These are phyloP conservation scores for Moesziomyces sp. DNA, from an alignment of 1,284 basidiomycete genomes.

Conservation along the genomic window DNA sequence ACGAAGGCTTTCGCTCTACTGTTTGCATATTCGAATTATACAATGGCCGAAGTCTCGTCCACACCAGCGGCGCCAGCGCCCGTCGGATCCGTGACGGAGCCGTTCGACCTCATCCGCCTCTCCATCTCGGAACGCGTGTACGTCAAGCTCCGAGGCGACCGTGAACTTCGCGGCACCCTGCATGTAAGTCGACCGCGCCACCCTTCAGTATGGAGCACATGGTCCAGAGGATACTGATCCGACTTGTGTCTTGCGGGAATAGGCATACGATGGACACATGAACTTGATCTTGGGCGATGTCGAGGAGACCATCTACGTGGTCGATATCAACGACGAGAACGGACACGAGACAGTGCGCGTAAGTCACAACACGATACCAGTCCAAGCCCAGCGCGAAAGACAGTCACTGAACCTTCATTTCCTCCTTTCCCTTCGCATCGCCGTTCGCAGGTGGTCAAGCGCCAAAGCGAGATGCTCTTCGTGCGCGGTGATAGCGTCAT, in stretches of 20 bases:
- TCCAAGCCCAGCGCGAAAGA: no score
- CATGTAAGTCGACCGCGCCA: constrained; percentile 71
- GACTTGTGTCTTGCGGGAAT: constrained; percentile 1
- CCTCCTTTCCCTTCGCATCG: no score
- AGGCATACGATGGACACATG: constrained; percentile 98
- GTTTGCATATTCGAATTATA: background rate
- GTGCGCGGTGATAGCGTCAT: constrained; percentile 79
- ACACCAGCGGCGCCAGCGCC: constrained; percentile 21
- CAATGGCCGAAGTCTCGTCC: constrained; percentile 37
- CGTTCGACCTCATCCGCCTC: constrained; percentile 96
- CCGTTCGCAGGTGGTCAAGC: constrained; percentile 80
- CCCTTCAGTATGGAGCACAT: no score
- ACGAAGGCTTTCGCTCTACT: no score
- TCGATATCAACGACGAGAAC: constrained; percentile 69
- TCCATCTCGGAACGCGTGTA: constrained; percentile 95
- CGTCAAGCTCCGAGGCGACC: constrained; percentile 94
- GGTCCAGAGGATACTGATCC: background rate
- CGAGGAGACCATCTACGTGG: constrained; percentile 76
- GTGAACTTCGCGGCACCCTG: constrained; percentile 89
- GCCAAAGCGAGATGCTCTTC: constrained; percentile 97
- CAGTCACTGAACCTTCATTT: no score
- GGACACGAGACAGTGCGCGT: constrained; percentile 70
- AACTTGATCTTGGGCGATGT: constrained; percentile 97
- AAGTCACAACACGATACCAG: constrained; percentile 39
- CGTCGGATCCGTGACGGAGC: constrained; percentile 77